A percentile compares a stretch with the other conserved stretches of the same genome.
Evolutionary conservation across 768 basidiomycete genomes (phyloP).

Genomic region (Gymnopilus dilepis): DNA sequence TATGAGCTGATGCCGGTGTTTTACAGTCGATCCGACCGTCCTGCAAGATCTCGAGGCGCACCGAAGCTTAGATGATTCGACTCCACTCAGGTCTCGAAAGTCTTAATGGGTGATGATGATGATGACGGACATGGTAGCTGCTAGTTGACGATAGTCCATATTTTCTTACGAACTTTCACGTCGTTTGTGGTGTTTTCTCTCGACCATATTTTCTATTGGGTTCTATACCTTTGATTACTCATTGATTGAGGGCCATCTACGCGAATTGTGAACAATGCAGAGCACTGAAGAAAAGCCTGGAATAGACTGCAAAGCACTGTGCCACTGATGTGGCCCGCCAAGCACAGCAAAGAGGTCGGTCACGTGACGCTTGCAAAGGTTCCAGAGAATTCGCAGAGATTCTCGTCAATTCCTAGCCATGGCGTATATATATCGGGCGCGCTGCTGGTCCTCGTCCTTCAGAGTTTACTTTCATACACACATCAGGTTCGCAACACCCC

Average conservation of each 20-base stretch:
- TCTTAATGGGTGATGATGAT: background rate
- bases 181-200: background rate
- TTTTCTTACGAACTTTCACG: conserved; percentile 3
- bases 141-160: background rate
- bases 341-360: conserved; percentile 13
- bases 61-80: conserved; percentile 73
- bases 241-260: conserved; percentile 10
- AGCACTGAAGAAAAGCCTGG: conserved; percentile 13
- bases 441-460: conserved; percentile 18
- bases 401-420: conserved; percentile 44
- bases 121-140: background rate
- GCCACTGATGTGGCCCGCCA: conserved; percentile 20
- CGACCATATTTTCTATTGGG: background rate
- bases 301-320: background rate
- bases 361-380: conserved; percentile 48
- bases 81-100: conserved; percentile 25
- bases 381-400: conserved; percentile 52
- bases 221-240: background rate
- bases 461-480: conserved; percentile 25
- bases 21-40: conserved; percentile 83
- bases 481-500: conserved; percentile 1
- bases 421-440: conserved; percentile 40
- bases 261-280: background rate
- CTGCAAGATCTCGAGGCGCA: conserved; percentile 88
- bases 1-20: conserved; percentile 13